Percentiles rank a stretch among this genome's conserved stretches.
phyloP scores from a whole-genome alignment of 352 stramenopile species.

The Nothophytophthora sp. region DNA sequence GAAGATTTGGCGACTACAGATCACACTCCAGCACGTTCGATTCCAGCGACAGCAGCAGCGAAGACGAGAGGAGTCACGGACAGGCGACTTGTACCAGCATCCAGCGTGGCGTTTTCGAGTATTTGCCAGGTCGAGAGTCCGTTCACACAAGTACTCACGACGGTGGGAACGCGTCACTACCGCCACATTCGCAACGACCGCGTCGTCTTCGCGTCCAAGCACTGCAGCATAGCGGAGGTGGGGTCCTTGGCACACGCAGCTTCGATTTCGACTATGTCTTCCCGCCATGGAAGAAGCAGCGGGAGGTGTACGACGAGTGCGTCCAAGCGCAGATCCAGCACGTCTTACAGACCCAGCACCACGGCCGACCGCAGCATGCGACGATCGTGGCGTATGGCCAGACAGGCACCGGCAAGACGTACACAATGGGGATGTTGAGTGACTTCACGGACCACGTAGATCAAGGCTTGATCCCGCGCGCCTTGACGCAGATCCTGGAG shows the following conservation, averaged over 20 bases:
- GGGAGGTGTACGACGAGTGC: slow-evolving; percentile 48
- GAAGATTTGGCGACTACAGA: slow-evolving; percentile 7
- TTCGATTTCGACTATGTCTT: slow-evolving; percentile 77
- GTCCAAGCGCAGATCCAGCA: slow-evolving; percentile 38
- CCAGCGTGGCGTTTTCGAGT: slow-evolving; percentile 33
- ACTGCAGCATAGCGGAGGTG: slow-evolving; percentile 1
- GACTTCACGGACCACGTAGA: slow-evolving; percentile 28
- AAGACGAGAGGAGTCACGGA: slow-evolving; percentile 7
- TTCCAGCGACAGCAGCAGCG: slow-evolving; percentile 8
- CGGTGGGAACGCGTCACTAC: slow-evolving; percentile 12
- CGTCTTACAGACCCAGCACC: slow-evolving; percentile 35
- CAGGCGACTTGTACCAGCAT: slow-evolving; percentile 6
- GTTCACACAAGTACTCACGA: slow-evolving; percentile 7
- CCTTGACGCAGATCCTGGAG: slow-evolving; percentile 49
- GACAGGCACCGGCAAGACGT: slow-evolving; percentile 76
- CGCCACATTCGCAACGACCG: slow-evolving; percentile 22
- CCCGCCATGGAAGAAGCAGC: slow-evolving; percentile 47
- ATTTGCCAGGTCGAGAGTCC: slow-evolving; percentile 12
- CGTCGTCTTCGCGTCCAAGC: slow-evolving; percentile 27
- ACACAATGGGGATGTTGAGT: slow-evolving; percentile 76
- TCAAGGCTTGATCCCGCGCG: slow-evolving; percentile 66
- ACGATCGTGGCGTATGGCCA: slow-evolving; percentile 74
- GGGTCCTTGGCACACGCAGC: slow-evolving; percentile 25
- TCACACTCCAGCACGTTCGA: slow-evolving; percentile 4
- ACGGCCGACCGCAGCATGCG: slow-evolving; percentile 26